Conservation (phyloP, 768 basidiomycete species). For the Termitomyces sp. region DNA sequence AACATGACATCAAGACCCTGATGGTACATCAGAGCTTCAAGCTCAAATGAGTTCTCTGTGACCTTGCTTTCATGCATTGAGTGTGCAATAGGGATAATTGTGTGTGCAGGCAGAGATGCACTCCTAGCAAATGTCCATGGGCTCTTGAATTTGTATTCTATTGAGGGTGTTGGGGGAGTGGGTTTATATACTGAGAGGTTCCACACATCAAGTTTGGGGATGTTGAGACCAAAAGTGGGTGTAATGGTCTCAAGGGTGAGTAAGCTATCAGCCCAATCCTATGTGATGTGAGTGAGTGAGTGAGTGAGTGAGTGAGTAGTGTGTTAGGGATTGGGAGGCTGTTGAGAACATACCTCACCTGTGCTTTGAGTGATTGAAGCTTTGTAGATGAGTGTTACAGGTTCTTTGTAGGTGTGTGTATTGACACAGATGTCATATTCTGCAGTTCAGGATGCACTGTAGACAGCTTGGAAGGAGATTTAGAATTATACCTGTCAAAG, state of each 20-base stretch:
- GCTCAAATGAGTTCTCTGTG: too few relatives aligned
- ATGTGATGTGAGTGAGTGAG: background rate
- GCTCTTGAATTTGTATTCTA: too few relatives aligned
- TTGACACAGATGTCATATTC: conserved; percentile 38
- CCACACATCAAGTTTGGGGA: conserved; percentile 37
- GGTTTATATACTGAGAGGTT: conserved; percentile 22
- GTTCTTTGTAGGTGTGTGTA: conserved; percentile 29
- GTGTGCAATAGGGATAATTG: too few relatives aligned
- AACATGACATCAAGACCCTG: background rate
- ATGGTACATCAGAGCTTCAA: background rate
- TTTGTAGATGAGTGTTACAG: conserved; percentile 36
- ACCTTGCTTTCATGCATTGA: too few relatives aligned
- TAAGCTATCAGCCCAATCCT: conserved; percentile 42
- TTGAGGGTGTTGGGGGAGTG: background rate
- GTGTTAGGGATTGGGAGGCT: too few relatives aligned
- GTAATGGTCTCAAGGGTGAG: conserved; percentile 41
- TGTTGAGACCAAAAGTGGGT: conserved; percentile 36
- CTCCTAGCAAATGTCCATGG: too few relatives aligned
- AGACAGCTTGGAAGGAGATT: background rate
- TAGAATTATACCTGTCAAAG: background rate
- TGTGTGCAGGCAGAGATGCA: too few relatives aligned
- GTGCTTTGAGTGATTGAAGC: conserved; percentile 36
- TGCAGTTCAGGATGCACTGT: conserved; percentile 26
- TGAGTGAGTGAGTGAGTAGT: too few relatives aligned
- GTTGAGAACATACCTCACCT: conserved; percentile 31